Evolutionary conservation across 345 rosid species (phyloP), one percentile per base, ranked within the genome.

Genomic region (Reutealis trisperma): DNA sequence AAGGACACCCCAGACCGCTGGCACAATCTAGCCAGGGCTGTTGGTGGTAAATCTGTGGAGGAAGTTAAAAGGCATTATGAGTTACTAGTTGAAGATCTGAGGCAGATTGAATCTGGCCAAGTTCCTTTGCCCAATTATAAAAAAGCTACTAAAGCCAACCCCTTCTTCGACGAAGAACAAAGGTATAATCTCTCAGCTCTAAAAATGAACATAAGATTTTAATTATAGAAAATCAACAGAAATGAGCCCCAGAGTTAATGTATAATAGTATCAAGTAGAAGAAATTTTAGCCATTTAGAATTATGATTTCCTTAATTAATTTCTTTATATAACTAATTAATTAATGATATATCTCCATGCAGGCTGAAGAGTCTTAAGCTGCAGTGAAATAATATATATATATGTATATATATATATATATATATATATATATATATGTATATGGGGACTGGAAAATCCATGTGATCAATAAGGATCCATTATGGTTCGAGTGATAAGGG

Each of bases 1-100:
- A 81, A 81, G 75, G 85, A 88, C 18, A 83, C 88, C 0, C 91
- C 89, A 0, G 89, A 86, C 75, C 86, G 86, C 37, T 88, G 91
- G 91, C 67, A 81, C 70, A 81, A 86, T 1, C 77, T 88, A 1
- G 91, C 89, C 64, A 81, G 84, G 61, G 91, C 91, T 0, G 91
- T 88, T 15, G 84, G 78, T 8, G 79, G 76, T 34, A 81, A 77
- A 68, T 66, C 75, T 12, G 77, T 81, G 42, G 80, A 81, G 59
- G 84, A 77, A 25, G 84, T 81, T 19, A 72, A 72, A 72, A 61
- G 8, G 32, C 90, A 88, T 65, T 88, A 88, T 67, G 80, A 88
- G 75, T 55, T 66, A 70, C 86, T 88, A 10, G 89, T 84, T 21
- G 86, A 88, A 63, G 89, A 88, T 73, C 22, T 88, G n/a, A 81